Evolutionary conservation across 2,329 filamentous ascomycete genomes (phyloP).

Genomic region (Claviceps paspali): DNA sequence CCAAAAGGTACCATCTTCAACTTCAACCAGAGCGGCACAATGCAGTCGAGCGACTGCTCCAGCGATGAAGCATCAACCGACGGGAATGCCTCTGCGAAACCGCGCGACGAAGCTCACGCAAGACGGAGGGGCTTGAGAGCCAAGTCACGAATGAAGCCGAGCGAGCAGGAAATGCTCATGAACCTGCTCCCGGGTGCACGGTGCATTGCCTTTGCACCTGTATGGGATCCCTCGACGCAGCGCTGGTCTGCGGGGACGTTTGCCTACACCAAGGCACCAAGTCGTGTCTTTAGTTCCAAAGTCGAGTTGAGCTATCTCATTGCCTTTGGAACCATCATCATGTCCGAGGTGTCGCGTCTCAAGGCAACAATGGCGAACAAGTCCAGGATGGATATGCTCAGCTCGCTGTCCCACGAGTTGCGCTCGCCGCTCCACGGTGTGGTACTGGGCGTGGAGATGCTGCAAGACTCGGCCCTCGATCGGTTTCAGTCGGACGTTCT

Average conservation of each 20-base stretch:
- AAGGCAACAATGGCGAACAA: constrained; percentile 22
- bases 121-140: not conserved
- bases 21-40: constrained; percentile 22
- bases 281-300: constrained; percentile 27
- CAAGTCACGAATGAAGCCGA: constrained; percentile 6
- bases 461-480: constrained; percentile 34
- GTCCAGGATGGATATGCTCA: constrained; percentile 42
- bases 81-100: not conserved
- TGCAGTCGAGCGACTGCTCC: constrained; percentile 17
- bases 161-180: constrained; percentile 14
- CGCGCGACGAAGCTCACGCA: not conserved
- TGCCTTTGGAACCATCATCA: constrained; percentile 37
- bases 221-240: constrained; percentile 30
- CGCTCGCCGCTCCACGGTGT: constrained; percentile 47
- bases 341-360: constrained; percentile 38
- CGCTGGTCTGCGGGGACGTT: constrained; percentile 35
- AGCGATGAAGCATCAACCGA: constrained; percentile 9
- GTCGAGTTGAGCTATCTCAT: constrained; percentile 35
- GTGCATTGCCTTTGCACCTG: constrained; percentile 30
- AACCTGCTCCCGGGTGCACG: constrained; percentile 26
- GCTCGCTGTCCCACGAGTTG: constrained; percentile 45
- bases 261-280: constrained; percentile 28
- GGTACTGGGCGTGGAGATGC: constrained; percentile 35
- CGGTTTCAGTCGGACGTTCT: constrained; percentile 30
- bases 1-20: constrained; percentile 31